These are phyloP conservation scores for Phialemonium atrogriseum DNA, from an alignment of 2,329 filamentous ascomycete species.

Conservation along the genomic window DNA sequence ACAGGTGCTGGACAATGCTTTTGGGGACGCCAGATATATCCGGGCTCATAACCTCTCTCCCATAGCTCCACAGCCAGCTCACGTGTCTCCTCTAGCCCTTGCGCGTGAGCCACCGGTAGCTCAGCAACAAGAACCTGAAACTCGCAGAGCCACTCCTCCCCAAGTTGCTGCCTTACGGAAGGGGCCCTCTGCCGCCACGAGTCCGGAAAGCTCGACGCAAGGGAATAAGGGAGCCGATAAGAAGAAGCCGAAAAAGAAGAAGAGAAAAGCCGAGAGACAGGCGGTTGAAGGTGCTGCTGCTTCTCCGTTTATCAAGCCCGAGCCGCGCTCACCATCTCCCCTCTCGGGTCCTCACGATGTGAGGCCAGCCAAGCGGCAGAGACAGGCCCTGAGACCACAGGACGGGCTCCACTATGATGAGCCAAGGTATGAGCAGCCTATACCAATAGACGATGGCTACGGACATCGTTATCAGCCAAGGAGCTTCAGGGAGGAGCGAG, in stretches of 20 bases:
- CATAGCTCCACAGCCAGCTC: conserved; percentile 66
- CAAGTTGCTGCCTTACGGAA: conserved; percentile 51
- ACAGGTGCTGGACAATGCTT: conserved; percentile 28
- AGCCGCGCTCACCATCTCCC: conserved; percentile 57
- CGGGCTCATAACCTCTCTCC: conserved; percentile 67
- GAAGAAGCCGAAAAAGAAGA: conserved; percentile 42
- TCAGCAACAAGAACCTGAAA: conserved; percentile 20
- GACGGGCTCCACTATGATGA: conserved; percentile 30
- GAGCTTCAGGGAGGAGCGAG: conserved; percentile 19
- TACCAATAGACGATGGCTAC: conserved; percentile 22
- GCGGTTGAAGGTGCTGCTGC: conserved; percentile 32
- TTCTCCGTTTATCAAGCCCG: conserved; percentile 52
- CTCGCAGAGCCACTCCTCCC: conserved; percentile 34
- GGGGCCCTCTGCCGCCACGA: conserved; percentile 39
- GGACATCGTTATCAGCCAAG: conserved; percentile 24
- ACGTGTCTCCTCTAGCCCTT: conserved; percentile 52
- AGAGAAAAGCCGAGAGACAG: conserved; percentile 42
- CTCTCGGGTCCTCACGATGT: conserved; percentile 42
- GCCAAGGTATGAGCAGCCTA: conserved; percentile 32
- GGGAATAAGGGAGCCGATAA: conserved; percentile 38
- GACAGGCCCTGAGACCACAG: conserved; percentile 34
- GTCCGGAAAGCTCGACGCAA: conserved; percentile 53
- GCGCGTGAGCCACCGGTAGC: conserved; percentile 25
- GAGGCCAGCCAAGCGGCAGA: conserved; percentile 49
- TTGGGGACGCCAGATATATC: conserved; percentile 40